A percentile compares a stretch with the other conserved stretches of the same genome.
phyloP scores from a whole-genome alignment of 1,284 basidiomycete species.

The Tausonia pullulans region DNA sequence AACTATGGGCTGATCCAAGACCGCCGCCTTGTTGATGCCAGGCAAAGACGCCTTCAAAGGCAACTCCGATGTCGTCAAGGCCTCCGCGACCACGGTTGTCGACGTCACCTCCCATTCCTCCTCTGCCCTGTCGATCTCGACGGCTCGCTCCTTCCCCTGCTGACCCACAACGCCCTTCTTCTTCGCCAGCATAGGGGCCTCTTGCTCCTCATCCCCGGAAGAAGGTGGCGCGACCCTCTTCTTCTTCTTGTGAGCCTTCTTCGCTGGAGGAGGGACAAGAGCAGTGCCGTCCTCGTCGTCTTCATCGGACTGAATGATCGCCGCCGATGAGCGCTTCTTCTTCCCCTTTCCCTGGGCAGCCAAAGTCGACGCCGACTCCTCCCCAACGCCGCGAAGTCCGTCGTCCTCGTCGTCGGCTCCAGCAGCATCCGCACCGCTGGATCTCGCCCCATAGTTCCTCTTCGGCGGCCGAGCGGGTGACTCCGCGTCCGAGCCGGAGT shows the following conservation, averaged over 20 bases:
- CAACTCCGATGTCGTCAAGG: background rate
- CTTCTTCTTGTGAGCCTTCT: background rate
- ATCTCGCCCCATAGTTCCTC: no score
- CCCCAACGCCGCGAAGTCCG: background rate
- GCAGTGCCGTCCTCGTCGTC: background rate
- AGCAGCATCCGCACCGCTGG: background rate
- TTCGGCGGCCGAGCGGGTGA: no score
- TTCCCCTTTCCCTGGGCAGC: background rate
- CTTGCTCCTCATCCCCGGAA: background rate
- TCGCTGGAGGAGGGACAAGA: background rate
- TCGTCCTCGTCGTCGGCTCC: background rate
- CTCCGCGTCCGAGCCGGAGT: no score
- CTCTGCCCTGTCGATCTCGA: background rate
- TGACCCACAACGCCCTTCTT: background rate
- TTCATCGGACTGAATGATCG: background rate
- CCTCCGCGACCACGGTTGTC: background rate
- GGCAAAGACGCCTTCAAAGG: background rate
- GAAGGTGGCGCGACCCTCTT: background rate
- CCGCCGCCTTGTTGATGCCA: background rate
- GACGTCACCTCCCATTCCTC: no score
- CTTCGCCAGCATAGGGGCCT: background rate
- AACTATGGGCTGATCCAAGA: background rate
- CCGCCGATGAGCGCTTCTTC: background rate
- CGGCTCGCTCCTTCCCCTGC: background rate
- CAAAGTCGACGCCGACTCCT: background rate